Conservation (phyloP, 306 rosid species). For the barrel medic (Medicago truncatula) region DNA sequence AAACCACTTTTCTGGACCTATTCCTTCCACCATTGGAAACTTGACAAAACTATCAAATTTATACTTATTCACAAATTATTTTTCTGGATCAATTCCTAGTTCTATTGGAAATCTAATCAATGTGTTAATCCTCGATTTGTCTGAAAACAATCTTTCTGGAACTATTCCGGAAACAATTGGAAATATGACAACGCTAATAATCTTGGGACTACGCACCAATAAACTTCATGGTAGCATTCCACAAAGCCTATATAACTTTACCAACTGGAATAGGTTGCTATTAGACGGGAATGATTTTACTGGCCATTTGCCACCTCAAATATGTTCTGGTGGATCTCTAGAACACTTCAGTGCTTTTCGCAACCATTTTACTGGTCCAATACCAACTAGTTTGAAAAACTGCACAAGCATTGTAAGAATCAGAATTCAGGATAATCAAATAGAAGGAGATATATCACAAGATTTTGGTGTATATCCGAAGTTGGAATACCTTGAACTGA, state of each 20-base stretch:
- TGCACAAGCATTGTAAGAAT: conserved; percentile 32
- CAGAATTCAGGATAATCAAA: conserved; percentile 33
- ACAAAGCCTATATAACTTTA: not conserved
- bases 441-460: conserved; percentile 44
- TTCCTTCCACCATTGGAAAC: conserved; percentile 44
- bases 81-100: conserved; percentile 33
- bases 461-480: conserved; percentile 46
- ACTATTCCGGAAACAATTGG: conserved; percentile 31
- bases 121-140: not conserved
- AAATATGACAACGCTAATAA: not conserved
- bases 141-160: conserved; percentile 21
- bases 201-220: not conserved
- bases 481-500: conserved; percentile 23
- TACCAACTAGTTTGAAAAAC: conserved; percentile 37
- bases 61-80: not conserved
- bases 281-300: not conserved
- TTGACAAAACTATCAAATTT: not conserved
- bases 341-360: fast-evolving
- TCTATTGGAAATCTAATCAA: conserved; percentile 20
- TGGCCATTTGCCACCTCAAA: conserved; percentile 34
- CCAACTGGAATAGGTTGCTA: not conserved
- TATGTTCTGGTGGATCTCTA: conserved; percentile 18
- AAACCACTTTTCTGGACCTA: conserved; percentile 23
- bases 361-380: conserved; percentile 26
- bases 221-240: conserved; percentile 22